Conservation (phyloP, 108 stramenopile genomes). For the Nannochloropsis gaditana region DNA sequence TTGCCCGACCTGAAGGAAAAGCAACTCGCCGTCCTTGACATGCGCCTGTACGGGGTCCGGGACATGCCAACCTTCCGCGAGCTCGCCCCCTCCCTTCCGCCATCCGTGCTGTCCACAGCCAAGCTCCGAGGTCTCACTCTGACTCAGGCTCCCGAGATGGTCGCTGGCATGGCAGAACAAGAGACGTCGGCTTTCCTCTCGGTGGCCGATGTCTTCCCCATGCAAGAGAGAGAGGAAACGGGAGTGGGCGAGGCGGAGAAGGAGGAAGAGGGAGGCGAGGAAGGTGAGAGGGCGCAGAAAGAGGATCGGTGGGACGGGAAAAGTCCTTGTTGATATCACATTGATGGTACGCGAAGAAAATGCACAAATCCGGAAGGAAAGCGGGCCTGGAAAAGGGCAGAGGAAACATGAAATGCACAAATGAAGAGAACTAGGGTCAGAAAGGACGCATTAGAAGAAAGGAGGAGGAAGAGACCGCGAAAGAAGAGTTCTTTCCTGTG, state of each 20-base stretch:
- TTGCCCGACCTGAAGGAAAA: conserved; percentile 15
- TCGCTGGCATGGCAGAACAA: background rate
- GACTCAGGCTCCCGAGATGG: conserved; percentile 9
- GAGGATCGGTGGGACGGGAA: background rate
- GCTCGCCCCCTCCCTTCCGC: background rate
- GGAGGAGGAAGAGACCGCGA: background rate
- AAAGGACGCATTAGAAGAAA: background rate
- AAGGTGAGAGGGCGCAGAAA: background rate
- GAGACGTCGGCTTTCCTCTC: background rate
- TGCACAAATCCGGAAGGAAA: background rate
- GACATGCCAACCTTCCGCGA: conserved; percentile 7
- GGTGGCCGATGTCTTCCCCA: background rate
- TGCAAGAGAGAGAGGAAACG: background rate
- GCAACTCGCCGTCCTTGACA: background rate
- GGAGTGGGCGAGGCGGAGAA: background rate
- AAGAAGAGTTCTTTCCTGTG: background rate
- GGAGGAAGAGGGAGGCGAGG: background rate
- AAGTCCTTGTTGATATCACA: background rate
- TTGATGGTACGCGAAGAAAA: background rate
- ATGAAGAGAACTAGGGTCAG: background rate
- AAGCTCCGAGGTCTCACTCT: background rate
- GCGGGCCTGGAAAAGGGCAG: background rate
- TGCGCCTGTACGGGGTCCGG: conserved; percentile 4
- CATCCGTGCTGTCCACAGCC: background rate
- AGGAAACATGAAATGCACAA: background rate